Evolutionary conservation across 495 filamentous ascomycete genomes (phyloP), one percentile per base, ranked within the genome.

Genomic region (Xylaria flabelliformis): DNA sequence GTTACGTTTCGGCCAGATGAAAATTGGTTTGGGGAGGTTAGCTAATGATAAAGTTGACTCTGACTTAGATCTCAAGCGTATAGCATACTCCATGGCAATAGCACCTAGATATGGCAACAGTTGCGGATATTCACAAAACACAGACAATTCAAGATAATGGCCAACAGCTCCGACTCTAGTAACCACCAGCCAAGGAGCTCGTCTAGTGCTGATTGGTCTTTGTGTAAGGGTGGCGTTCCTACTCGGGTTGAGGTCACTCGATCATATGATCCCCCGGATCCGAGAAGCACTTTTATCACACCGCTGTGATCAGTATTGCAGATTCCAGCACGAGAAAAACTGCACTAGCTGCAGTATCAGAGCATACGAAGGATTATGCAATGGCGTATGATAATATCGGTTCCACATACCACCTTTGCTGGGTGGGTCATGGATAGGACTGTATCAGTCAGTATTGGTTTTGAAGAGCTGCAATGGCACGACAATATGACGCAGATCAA

Each of bases 401-500:
- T 50, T n/a, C 19, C 46, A 50, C 19, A n/a, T n/a, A 50, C 19
- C 19, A 19, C 6, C 19, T 21, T 50, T 50, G 2, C 19, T 50
- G 4, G 46, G 46, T 50, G 46, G 46, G 19, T 21, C 46, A 50
- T 50, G 19, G 46, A 21, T 50, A 19, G 19, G 42, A 46, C 42
- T 17, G 17, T 13, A 46, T 46, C 3, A 46, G 5, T 24, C 13
- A 13, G 55, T 12, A 59, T 29, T 59, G 55, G 24, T 36, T 59
- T 34, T 36, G 26, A 59, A 24, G 32, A 61, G 56, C 32, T n/a
- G 56, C 29, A 61, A 61, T 61, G 56, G 9, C 32, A 61, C 32
- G 4, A 19, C 32, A 61, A 29, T 32, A n/a, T 39, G 17, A 61
- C 36, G 19, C 17, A 61, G n/a, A 36, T 61, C 10, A 19, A n/a